Evolutionary conservation across 805 yeast species (phyloP).

Genomic region (Tetrapisispora phaffii): DNA sequence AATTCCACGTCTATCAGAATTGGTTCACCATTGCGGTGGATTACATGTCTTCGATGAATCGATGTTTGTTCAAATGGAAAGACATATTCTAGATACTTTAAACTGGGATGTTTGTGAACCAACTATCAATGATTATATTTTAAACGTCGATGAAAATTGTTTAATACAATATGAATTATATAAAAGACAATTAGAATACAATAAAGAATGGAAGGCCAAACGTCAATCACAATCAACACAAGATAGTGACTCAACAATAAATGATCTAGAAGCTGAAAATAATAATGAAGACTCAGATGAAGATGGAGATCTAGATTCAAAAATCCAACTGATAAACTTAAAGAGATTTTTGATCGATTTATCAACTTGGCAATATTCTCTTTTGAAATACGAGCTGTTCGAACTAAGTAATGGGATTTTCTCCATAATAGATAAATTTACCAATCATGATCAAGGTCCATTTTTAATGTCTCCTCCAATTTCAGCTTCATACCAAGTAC

Average conservation of each 20-base stretch:
- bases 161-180: slow-evolving; percentile 29
- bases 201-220: slow-evolving; percentile 13
- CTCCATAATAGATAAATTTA: slow-evolving; percentile 18
- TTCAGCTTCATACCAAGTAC: slow-evolving; percentile 14
- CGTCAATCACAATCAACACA: slow-evolving; percentile 12
- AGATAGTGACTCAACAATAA: slow-evolving; percentile 17
- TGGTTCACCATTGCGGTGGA: slow-evolving; percentile 59
- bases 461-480: slow-evolving; percentile 19
- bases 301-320: slow-evolving; percentile 7
- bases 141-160: slow-evolving; percentile 35
- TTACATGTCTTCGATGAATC: slow-evolving; percentile 46
- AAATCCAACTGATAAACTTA: slow-evolving; percentile 32
- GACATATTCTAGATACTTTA: slow-evolving; percentile 57
- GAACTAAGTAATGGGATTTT: slow-evolving; percentile 22
- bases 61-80: slow-evolving; percentile 64
- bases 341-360: slow-evolving; percentile 42
- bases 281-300: slow-evolving; percentile 1
- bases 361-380: slow-evolving; percentile 37
- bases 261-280: slow-evolving; percentile 1
- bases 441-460: slow-evolving; percentile 22
- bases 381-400: slow-evolving; percentile 24
- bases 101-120: slow-evolving; percentile 66
- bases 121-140: slow-evolving; percentile 37
- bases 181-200: slow-evolving; percentile 23
- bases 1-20: slow-evolving; percentile 61